These are phyloP conservation scores for Stagonosporopsis chrysanthemi DNA, from an alignment of 2,329 filamentous ascomycete genomes.

Conservation along the genomic window DNA sequence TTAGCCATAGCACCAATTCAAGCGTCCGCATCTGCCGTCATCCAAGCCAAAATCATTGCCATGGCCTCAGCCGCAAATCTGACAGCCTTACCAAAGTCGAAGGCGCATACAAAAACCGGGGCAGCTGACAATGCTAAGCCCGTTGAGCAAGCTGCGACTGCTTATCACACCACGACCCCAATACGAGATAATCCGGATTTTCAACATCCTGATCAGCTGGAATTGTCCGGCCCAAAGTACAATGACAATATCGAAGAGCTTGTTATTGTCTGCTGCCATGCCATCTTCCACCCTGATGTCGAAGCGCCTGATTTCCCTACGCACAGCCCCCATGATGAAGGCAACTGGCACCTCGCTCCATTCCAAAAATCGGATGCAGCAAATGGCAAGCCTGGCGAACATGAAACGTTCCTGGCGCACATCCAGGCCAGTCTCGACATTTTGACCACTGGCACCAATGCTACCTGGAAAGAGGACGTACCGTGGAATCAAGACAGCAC, in stretches of 20 bases:
- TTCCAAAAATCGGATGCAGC: slow-evolving; percentile 66
- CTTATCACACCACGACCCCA: background rate
- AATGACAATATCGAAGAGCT: slow-evolving; percentile 57
- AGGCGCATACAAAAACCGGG: slow-evolving; percentile 17
- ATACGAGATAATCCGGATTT: slow-evolving; percentile 30
- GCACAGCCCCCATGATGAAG: slow-evolving; percentile 44
- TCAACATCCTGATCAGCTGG: slow-evolving; percentile 37
- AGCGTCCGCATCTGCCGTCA: slow-evolving; percentile 19
- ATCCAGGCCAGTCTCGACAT: slow-evolving; percentile 68
- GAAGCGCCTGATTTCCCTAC: slow-evolving; percentile 36
- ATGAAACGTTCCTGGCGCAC: slow-evolving; percentile 79
- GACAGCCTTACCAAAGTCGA: slow-evolving; percentile 43
- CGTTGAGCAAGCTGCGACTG: slow-evolving; percentile 9
- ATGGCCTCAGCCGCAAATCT: slow-evolving; percentile 44
- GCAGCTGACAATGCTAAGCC: slow-evolving; percentile 19
- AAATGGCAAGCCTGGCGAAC: slow-evolving; percentile 67
- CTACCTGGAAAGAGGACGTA: slow-evolving; percentile 39
- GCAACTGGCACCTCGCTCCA: slow-evolving; percentile 71
- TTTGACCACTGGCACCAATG: slow-evolving; percentile 56
- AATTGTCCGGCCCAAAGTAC: slow-evolving; percentile 37
- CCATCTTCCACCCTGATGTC: slow-evolving; percentile 66
- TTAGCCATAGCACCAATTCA: slow-evolving; percentile 3
- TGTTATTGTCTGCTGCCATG: slow-evolving; percentile 85
- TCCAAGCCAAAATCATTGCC: background rate
- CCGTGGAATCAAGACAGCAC: slow-evolving; percentile 28